phyloP scores from a whole-genome alignment of 2,329 filamentous ascomycete genomes.

The Sclerotinia borealis region DNA sequence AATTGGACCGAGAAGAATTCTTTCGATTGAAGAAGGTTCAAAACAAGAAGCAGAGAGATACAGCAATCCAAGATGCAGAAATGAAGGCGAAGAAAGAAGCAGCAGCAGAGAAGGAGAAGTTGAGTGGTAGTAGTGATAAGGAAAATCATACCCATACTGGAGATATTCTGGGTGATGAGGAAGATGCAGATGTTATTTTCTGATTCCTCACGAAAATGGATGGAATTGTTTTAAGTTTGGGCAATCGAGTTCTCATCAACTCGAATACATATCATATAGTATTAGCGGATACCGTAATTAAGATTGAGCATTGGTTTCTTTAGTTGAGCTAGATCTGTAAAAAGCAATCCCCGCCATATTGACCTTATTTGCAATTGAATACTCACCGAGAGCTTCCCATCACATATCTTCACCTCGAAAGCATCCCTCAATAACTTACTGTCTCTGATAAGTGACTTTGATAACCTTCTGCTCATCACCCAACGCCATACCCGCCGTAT shows the following conservation, averaged over 20 bases:
- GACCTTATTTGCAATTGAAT: not conserved
- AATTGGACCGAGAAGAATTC: conserved; percentile 96
- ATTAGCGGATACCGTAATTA: conserved; percentile 23
- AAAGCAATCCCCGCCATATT: not conserved
- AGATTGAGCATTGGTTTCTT: conserved; percentile 3
- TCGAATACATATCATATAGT: conserved; percentile 23
- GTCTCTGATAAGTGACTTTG: conserved; percentile 94
- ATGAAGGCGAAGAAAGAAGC: conserved; percentile 66
- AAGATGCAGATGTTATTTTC: conserved; percentile 85
- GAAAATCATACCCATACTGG: conserved; percentile 41
- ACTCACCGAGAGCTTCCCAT: not conserved
- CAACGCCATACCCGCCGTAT: conserved; percentile 76
- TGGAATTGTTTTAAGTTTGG: not conserved
- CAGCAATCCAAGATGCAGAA: conserved; percentile 64
- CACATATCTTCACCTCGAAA: not conserved
- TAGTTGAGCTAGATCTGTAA: not conserved
- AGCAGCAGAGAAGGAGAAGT: conserved; percentile 47
- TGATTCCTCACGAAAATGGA: conserved; percentile 34
- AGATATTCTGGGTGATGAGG: conserved; percentile 68
- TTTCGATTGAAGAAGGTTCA: conserved; percentile 95
- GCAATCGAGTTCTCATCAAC: not conserved
- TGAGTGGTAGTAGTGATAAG: conserved; percentile 29
- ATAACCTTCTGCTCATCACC: conserved; percentile 70
- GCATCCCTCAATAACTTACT: conserved; percentile 43
- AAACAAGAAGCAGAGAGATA: conserved; percentile 75